These are phyloP conservation scores for Leccinum pachyderme DNA, from an alignment of 1,284 basidiomycete genomes.

Conservation along the genomic window DNA sequence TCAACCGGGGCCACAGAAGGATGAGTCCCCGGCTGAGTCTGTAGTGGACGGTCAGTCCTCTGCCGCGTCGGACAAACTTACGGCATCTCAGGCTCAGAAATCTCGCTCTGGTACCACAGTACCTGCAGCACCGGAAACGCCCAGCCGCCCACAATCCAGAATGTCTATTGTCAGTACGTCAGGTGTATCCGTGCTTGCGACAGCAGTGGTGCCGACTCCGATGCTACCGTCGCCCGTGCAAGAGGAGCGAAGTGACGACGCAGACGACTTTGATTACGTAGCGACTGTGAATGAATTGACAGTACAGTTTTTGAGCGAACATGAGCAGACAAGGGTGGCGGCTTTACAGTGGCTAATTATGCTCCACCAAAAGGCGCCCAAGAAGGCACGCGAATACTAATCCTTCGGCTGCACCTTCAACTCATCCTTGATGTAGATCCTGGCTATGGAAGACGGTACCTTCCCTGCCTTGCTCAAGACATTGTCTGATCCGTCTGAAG, in stretches of 20 bases:
- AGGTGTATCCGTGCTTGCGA: slow-evolving; percentile 16
- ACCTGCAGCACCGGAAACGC: slow-evolving; percentile 18
- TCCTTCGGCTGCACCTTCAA: not conserved
- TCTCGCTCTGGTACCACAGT: slow-evolving; percentile 29
- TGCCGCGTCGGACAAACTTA: slow-evolving; percentile 19
- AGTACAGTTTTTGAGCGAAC: slow-evolving; percentile 92
- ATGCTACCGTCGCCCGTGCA: slow-evolving; percentile 31
- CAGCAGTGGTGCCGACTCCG: slow-evolving; percentile 21
- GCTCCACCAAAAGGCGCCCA: slow-evolving; percentile 96
- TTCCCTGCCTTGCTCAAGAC: slow-evolving; percentile 96
- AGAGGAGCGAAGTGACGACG: slow-evolving; percentile 43
- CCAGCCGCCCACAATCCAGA: slow-evolving; percentile 59
- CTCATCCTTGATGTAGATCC: slow-evolving; percentile 54
- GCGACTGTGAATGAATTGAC: slow-evolving; percentile 91
- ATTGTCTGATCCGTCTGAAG: slow-evolving; percentile 94
- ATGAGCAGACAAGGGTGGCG: slow-evolving; percentile 93
- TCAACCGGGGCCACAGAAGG: slow-evolving; percentile 37
- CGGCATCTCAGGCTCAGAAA: slow-evolving; percentile 28
- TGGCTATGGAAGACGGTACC: slow-evolving; percentile 95
- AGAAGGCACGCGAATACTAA: slow-evolving; percentile 58
- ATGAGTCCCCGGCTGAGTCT: slow-evolving; percentile 46
- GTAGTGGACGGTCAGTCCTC: slow-evolving; percentile 30
- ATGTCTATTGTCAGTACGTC: slow-evolving; percentile 42
- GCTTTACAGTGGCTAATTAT: slow-evolving; percentile 98
- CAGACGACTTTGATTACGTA: slow-evolving; percentile 90